Evolutionary conservation across 192 early-diverging fungal species (phyloP).

Genomic region (Podila epicladia): DNA sequence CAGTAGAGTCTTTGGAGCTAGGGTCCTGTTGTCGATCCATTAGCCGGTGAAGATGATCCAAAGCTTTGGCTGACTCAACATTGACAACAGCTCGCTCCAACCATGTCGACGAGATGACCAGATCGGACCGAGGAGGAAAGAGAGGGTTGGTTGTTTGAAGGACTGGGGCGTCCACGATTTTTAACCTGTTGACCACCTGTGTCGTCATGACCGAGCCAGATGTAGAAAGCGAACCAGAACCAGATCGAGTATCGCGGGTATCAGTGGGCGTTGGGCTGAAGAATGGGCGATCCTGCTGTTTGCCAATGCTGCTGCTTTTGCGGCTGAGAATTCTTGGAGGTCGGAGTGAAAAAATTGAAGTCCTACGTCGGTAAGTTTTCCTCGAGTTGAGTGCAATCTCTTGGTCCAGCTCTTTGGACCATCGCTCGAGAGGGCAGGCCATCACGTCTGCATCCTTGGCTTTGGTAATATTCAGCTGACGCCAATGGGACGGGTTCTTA

Average conservation of each 20-base stretch:
- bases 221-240: conserved; percentile 13
- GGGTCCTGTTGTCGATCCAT: conserved; percentile 26
- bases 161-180: conserved; percentile 35
- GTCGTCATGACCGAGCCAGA: conserved; percentile 53
- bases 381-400: background rate
- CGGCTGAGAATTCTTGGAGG: background rate
- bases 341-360: background rate
- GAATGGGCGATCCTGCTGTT: background rate
- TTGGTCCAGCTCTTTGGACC: background rate
- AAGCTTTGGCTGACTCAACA: conserved; percentile 56
- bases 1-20: conserved; percentile 15
- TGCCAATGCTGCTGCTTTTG: background rate
- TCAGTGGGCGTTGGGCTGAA: background rate
- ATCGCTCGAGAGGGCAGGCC: conserved; percentile 28
- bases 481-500: conserved; percentile 46
- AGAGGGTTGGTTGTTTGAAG: conserved; percentile 74
- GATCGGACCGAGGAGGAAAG: conserved; percentile 43
- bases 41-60: conserved; percentile 56
- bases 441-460: conserved; percentile 31
- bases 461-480: conserved; percentile 55
- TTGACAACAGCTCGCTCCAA: conserved; percentile 69
- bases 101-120: conserved; percentile 49
- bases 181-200: conserved; percentile 59
- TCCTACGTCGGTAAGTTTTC: background rate
- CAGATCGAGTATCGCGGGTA: background rate